Percentiles rank a stretch among this genome's conserved stretches.
Conservation (phyloP, 257 asterid genomes). For the Jacaranda mimosifolia region DNA sequence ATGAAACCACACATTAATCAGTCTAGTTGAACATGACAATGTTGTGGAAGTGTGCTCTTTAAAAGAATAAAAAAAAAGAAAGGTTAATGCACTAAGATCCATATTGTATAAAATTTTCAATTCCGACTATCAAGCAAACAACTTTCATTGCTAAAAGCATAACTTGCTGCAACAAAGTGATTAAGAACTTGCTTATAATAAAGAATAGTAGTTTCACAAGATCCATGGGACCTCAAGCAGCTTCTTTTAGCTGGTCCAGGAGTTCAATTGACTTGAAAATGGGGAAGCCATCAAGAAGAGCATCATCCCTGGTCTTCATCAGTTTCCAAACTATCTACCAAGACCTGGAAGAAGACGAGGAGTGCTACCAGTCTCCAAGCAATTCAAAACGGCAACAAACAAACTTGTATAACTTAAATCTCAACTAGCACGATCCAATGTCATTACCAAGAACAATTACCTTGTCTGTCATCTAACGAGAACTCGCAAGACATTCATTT, state of each 20-base stretch:
- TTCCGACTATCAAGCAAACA: constrained; percentile 4
- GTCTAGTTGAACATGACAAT: not conserved
- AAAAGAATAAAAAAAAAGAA: not conserved
- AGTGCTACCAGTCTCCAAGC: not conserved
- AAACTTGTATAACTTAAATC: not conserved
- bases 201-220: not conserved
- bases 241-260: constrained; percentile 10
- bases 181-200: not conserved
- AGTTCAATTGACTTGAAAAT: not conserved
- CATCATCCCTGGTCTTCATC: not conserved
- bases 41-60: not conserved
- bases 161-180: not conserved
- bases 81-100: not conserved
- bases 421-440: not conserved
- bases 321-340: not conserved
- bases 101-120: not conserved
- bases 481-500: not conserved
- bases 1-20: not conserved
- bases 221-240: not conserved
- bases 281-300: not conserved
- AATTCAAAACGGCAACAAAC: not conserved
- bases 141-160: not conserved
- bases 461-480: not conserved
- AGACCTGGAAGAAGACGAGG: not conserved
- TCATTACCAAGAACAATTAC: not conserved